Evolutionary conservation across 768 basidiomycete genomes (phyloP), one percentile per base, ranked within the genome.

Genomic region (Sporobolomyces phaffii): DNA sequence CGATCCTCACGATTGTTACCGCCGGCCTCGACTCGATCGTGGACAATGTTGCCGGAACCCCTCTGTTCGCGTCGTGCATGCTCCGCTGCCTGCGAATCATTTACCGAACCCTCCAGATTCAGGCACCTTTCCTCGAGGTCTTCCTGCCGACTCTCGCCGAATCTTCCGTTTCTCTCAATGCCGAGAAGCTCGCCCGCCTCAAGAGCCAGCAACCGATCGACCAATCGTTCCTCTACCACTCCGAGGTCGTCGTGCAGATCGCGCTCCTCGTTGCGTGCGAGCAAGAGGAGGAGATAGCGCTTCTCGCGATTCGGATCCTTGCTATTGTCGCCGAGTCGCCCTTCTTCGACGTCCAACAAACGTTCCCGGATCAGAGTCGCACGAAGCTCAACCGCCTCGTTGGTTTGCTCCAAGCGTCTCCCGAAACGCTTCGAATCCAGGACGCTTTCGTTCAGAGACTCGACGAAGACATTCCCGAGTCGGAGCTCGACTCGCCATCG

Each of bases 81-180:
- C 79, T 86, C 24, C 87, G 91, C 18, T 84, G 89, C 10, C 80
- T 98, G 40, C 82, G 92, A 59, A 90, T 94, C 69, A 81, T 90
- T 20, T 83, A 86, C 67, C 86, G 91, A 1, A 82, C 88, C 0
- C 80, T 97, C 63, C 89, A 91, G 69, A 82, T 91, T 31, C 92
- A 98, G 75, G 86, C 88, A 54, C 83, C 91, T 61, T 96, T 93
- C 81, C 81, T 92, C 45, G 91, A 97, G 60, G 86, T 92, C 28
- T 83, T 94, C 53, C 79, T 94, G 5, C 90, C 91, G 3, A 78
- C 87, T 26, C 82, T 93, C 11, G 80, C 83, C 24, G 87, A 90
- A 60, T 80, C 85, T 63, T 84, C 84, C 66, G 83, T 82, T 64
- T 74, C 75, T 60, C 68, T 74, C 72, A 74, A 73, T 36, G 73